phyloP scores from a whole-genome alignment of 495 filamentous ascomycete genomes.

The Wilcoxina mikolae region DNA sequence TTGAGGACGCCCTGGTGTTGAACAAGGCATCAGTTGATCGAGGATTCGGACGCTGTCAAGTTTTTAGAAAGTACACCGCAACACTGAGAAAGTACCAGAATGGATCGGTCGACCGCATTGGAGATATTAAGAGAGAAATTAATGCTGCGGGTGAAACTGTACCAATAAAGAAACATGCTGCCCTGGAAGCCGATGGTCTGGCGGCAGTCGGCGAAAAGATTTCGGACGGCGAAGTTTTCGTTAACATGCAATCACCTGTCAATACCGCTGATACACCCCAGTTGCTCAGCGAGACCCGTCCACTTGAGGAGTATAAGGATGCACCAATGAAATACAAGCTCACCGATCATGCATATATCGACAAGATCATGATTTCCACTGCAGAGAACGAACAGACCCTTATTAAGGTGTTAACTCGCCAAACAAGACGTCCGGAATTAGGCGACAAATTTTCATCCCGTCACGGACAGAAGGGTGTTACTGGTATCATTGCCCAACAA shows the following conservation, averaged over 20 bases:
- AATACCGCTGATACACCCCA: slow-evolving; percentile 53
- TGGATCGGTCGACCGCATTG: slow-evolving; percentile 58
- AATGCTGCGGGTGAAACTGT: slow-evolving; percentile 30
- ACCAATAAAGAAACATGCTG: slow-evolving; percentile 54
- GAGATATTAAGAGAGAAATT: slow-evolving; percentile 35
- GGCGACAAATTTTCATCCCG: slow-evolving; percentile 98
- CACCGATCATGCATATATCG: slow-evolving; percentile 70
- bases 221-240: slow-evolving; percentile 58
- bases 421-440: slow-evolving; percentile 83
- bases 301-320: slow-evolving; percentile 44
- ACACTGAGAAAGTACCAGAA: slow-evolving; percentile 70
- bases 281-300: slow-evolving; percentile 25
- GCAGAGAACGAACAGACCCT: slow-evolving; percentile 68
- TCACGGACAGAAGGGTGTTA: slow-evolving; percentile 97
- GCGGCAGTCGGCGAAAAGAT: slow-evolving; percentile 69
- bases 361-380: slow-evolving; percentile 80
- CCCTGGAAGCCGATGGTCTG: slow-evolving; percentile 65
- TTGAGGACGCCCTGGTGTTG: slow-evolving; percentile 91
- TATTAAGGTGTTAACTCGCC: slow-evolving; percentile 81
- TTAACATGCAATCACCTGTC: slow-evolving; percentile 71
- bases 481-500: slow-evolving; percentile 87
- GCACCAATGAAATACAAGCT: slow-evolving; percentile 68
- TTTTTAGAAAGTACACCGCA: slow-evolving; percentile 74
- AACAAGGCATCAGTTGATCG: slow-evolving; percentile 91
- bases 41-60: slow-evolving; percentile 90